These are phyloP conservation scores for Diospyros lotus DNA, from an alignment of 148 eudicot species.

Conservation along the genomic window DNA sequence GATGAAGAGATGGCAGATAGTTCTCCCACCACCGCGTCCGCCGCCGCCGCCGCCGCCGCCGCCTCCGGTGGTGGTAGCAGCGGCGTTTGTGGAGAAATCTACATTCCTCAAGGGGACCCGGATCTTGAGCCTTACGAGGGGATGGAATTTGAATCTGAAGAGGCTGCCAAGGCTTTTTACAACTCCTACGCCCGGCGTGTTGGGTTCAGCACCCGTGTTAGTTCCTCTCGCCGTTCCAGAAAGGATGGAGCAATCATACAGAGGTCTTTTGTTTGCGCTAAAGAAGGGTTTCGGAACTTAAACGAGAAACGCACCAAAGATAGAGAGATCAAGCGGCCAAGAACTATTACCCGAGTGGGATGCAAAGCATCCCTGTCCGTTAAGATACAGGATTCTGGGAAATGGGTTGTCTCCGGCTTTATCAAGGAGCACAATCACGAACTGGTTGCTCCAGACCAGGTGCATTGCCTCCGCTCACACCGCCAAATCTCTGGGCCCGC, in stretches of 20 bases:
- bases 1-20: conserved; percentile 31
- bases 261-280: conserved; percentile 57
- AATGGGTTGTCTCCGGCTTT: conserved; percentile 54
- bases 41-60: no score
- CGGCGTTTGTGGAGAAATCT: conserved; percentile 17
- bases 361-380: conserved; percentile 57
- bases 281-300: conserved; percentile 56
- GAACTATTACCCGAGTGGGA: conserved; percentile 47
- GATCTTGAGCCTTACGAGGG: conserved; percentile 60
- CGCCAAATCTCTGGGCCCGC: conserved; percentile 61
- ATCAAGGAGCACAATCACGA: conserved; percentile 54
- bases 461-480: conserved; percentile 57
- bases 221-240: conserved; percentile 58
- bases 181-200: conserved; percentile 59
- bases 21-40: conserved; percentile 8
- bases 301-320: conserved; percentile 53
- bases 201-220: conserved; percentile 63
- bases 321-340: conserved; percentile 54
- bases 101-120: conserved; percentile 40
- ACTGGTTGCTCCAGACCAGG: conserved; percentile 55
- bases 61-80: conserved; percentile 1
- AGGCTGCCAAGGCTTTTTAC: conserved; percentile 59
- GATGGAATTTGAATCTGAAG: conserved; percentile 65
- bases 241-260: conserved; percentile 65
- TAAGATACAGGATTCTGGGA: conserved; percentile 54